Base-by-base conservation (phyloP, 1,284 basidiomycete genomes). In the Cutaneotrichosporon sp. region DNA sequence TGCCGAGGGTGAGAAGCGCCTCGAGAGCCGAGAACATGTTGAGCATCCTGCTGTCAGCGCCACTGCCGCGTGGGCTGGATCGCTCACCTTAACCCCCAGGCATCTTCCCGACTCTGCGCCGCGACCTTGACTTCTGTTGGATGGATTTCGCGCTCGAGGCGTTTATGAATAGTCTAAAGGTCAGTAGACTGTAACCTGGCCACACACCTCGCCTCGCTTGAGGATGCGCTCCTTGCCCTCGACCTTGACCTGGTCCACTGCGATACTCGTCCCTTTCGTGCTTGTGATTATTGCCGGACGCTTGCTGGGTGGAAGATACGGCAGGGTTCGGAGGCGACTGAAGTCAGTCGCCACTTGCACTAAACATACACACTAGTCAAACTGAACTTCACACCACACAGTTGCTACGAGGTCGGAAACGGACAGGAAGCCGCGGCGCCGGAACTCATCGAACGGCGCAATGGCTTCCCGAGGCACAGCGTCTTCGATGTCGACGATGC, bases 61-160 rank as follows among this genome's bases (percentile, higher is more conserved):
- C 34, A 20, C 29, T 16, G 34, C 49, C 42, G 11, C 38, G 16
- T 17, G 27, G 71, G 77, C 49, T 67, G n/a, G n/a, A n/a, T n/a
- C n/a, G n/a, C n/a, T n/a, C n/a, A 83, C 83, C 83, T 78, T 48
- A 88, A 65, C 7, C 80, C 88, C 84, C 86, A 89, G 12, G 79
- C 77, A 61, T 90, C 88, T 66, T 88, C 87, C 1, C 73, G 58
- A 0, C 79, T 82, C 1, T 62, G 70, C 1, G 80, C 68, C 1
- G 73, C 67, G 2, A 90, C 79, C 11, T 71, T 34, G 9, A 86
- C 64, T 54, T 82, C 80, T 26, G 82, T 80, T 0, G 84, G 80
- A 33, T 80, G 80, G 10, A 92, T 77, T 65, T 90, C 85, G 19
- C 79, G 77, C 67, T 96, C 90, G 16, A 96, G 78, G 38, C 81